Conservation (phyloP, 306 rosid genomes). For the Fragaria nilgerrensis region DNA sequence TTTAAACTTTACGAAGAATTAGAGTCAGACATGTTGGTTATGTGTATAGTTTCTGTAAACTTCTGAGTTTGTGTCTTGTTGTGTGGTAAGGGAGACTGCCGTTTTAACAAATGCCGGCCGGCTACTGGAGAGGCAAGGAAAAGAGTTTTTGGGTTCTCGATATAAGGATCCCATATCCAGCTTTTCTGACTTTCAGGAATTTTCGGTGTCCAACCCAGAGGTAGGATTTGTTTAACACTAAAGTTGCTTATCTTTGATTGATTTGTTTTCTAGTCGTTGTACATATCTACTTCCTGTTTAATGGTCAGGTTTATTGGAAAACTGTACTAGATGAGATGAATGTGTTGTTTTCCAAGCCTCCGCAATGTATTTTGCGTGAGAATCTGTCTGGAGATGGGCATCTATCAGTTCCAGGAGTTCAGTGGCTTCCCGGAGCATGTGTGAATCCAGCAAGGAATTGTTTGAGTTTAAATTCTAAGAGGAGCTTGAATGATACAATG, state of each 20-base stretch:
- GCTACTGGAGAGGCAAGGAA: conserved; percentile 68
- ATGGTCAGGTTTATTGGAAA: conserved; percentile 78
- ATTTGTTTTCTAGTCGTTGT: conserved; percentile 14
- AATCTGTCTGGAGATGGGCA: conserved; percentile 33
- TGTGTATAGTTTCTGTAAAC: background rate
- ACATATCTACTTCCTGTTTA: conserved; percentile 8
- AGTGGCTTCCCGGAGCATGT: conserved; percentile 88
- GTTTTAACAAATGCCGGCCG: conserved; percentile 61
- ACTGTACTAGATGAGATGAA: conserved; percentile 65
- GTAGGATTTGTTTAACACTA: conserved; percentile 26
- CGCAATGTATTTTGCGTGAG: conserved; percentile 65
- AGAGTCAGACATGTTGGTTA: background rate
- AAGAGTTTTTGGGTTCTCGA: conserved; percentile 64
- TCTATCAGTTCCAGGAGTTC: conserved; percentile 53
- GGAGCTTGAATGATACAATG: conserved; percentile 61
- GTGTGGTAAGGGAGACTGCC: conserved; percentile 52
- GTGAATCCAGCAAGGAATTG: conserved; percentile 82
- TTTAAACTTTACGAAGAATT: background rate
- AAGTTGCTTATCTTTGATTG: background rate
- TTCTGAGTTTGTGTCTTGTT: conserved; percentile 18
- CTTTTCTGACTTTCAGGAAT: conserved; percentile 70
- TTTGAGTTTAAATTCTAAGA: conserved; percentile 47
- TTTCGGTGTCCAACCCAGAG: conserved; percentile 85
- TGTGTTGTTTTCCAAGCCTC: conserved; percentile 57
- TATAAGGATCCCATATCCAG: conserved; percentile 82